These are phyloP conservation scores for Lactarius sp. DNA, from an alignment of 768 basidiomycete genomes.

Conservation along the genomic window DNA sequence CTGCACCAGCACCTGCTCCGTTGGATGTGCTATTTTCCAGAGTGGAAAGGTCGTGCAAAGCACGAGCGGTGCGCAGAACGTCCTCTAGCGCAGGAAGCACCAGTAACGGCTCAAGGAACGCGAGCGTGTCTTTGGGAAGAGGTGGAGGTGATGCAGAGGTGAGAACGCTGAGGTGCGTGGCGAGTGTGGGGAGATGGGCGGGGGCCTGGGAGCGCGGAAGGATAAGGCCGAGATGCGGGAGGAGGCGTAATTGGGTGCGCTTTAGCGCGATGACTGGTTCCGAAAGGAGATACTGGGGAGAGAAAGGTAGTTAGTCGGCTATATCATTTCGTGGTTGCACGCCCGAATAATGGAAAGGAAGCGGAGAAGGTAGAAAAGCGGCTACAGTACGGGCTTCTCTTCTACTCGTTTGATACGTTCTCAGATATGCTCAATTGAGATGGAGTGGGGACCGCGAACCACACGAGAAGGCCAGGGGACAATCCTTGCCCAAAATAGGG, in stretches of 20 bases:
- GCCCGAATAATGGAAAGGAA: background rate
- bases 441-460: background rate
- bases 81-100: constrained; percentile 31
- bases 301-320: background rate
- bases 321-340: background rate
- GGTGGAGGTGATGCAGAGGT: constrained; percentile 38
- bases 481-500: no score
- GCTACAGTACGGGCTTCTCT: background rate
- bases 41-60: constrained; percentile 41
- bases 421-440: background rate
- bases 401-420: background rate
- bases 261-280: constrained; percentile 29
- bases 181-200: constrained; percentile 30
- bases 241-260: constrained; percentile 28
- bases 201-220: constrained; percentile 18
- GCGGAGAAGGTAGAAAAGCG: background rate
- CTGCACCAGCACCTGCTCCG: background rate
- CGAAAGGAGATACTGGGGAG: constrained; percentile 22
- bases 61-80: constrained; percentile 40
- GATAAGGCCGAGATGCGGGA: constrained; percentile 19
- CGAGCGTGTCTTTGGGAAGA: constrained; percentile 11
- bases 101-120: constrained; percentile 10
- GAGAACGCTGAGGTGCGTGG: constrained; percentile 35
- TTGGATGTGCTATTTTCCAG: constrained; percentile 30
- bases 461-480: background rate